Base-by-base conservation (phyloP, 1,139 yeast species). In the Lodderomyces metapsilosis region DNA sequence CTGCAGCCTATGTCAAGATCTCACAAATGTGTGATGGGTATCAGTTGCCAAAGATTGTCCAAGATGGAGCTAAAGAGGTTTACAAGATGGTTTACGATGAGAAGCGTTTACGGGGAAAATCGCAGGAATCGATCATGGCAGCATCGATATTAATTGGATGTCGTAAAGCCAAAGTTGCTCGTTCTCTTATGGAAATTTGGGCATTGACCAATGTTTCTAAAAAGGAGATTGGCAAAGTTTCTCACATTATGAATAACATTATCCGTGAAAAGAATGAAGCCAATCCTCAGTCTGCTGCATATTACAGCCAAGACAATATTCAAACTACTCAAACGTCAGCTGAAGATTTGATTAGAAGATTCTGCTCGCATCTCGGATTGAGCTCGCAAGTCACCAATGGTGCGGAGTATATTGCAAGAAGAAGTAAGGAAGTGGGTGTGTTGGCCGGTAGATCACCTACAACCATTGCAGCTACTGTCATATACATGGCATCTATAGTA, bases 21-120 rank as follows among this genome's bases (percentile, higher is more conserved):
- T 82, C 96, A 1, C 95, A 89, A 67, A 86, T 92, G 88, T 92
- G 98, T 63, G 98, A 92, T 59, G 98, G 97, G 12, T 94, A 88
- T 52, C 94, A 89, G 59, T 68, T 92, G 45, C 98, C 98, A 3
- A 85, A 86, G 58, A 88, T 92, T 49, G 98, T 92, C 8, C 96
- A 89, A 59, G 98, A 92, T 64, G 95, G 96, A 50, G 97, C 98
- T 24, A 92, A 92, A 60, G 98, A 92, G 64, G 96, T 95, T 20
- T 92, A 87, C 62, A 91, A 91, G 60, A 68, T 91, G 48, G 96
- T 94, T 17, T 82, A 88, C 56, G 98, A 92, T 52, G 96, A 91
- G 54, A 81, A 84, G 51, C 80, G 85, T 13, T 74, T 92, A 52
- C 80, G 92, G 60, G 97, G 98, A 42, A 88, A 92, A 61, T 84